Evolutionary conservation across 2,329 filamentous ascomycete species (phyloP).

Genomic region (Paecilomyces sp.): DNA sequence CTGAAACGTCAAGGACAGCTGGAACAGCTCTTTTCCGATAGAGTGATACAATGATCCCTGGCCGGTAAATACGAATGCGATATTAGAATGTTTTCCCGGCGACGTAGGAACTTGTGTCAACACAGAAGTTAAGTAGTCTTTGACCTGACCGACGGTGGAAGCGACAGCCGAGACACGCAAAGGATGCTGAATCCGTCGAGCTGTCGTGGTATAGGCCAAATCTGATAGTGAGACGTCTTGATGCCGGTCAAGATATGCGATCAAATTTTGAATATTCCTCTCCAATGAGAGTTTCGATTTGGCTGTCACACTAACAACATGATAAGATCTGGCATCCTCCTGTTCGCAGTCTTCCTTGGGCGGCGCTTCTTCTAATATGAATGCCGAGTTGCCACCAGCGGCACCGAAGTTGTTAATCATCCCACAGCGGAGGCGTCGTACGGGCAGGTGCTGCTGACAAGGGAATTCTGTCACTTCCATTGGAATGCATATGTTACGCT

Average conservation of each 20-base stretch:
- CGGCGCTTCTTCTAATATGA: conserved; percentile 54
- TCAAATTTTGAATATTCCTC: conserved; percentile 48
- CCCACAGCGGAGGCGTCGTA: too few species aligned
- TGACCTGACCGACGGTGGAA: conserved; percentile 9
- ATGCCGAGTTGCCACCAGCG: conserved; percentile 6
- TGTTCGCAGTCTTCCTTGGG: conserved; percentile 16
- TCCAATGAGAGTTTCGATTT: conserved; percentile 40
- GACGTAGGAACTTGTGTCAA: too few species aligned
- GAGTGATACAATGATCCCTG: conserved; percentile 20
- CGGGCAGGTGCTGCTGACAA: too few species aligned
- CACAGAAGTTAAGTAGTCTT: too few species aligned
- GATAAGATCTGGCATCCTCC: conserved; percentile 44
- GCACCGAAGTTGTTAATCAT: conserved; percentile 2
- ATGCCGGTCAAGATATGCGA: conserved; percentile 45
- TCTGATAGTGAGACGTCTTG: conserved; percentile 42
- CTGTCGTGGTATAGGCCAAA: conserved; percentile 58
- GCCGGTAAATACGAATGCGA: conserved; percentile 30
- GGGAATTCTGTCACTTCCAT: too few species aligned
- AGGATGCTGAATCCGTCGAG: conserved; percentile 53
- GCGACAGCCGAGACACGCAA: conserved; percentile 15
- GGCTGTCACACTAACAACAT: conserved; percentile 50
- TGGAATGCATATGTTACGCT: conserved; percentile 27
- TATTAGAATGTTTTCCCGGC: neutral
- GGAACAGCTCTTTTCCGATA: conserved; percentile 20
- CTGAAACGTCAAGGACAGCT: conserved; percentile 16